These are phyloP conservation scores for Boletus rubropictus DNA, from an alignment of 768 basidiomycete genomes.

Conservation along the genomic window DNA sequence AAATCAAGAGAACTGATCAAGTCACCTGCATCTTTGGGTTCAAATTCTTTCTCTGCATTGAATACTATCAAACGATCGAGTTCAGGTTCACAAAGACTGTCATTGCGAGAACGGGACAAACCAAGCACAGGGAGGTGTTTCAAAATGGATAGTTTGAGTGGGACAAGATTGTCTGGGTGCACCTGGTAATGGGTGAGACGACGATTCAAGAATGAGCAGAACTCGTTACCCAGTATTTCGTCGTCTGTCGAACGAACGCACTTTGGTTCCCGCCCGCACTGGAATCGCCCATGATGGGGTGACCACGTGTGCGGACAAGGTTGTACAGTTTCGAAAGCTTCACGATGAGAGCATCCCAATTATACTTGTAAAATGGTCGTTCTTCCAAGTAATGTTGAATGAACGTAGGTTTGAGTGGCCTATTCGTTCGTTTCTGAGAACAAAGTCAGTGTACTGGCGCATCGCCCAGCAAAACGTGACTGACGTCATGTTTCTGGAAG, in stretches of 20 bases:
- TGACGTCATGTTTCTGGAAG: constrained; percentile 86
- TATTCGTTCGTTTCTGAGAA: constrained; percentile 84
- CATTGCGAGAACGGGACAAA: constrained; percentile 31
- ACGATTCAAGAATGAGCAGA: not conserved
- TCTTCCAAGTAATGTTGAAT: constrained; percentile 88
- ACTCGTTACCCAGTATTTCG: constrained; percentile 93
- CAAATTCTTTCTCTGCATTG: constrained; percentile 89
- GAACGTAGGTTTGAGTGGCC: constrained; percentile 79
- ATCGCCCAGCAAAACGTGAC: constrained; percentile 1
- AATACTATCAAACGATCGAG: constrained; percentile 55
- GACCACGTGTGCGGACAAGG: constrained; percentile 90
- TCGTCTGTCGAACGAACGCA: constrained; percentile 97
- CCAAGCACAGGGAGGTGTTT: constrained; percentile 91
- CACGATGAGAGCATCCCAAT: constrained; percentile 93
- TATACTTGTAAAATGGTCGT: constrained; percentile 94
- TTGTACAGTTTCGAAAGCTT: constrained; percentile 94
- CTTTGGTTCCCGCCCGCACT: constrained; percentile 93
- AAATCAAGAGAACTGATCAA: not conserved
- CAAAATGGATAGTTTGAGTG: constrained; percentile 88
- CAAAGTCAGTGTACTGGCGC: constrained; percentile 6
- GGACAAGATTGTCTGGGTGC: constrained; percentile 91
- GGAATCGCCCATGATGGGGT: constrained; percentile 90
- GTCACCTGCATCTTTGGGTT: constrained; percentile 72
- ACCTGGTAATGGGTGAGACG: constrained; percentile 36
- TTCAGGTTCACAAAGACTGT: not conserved